These are phyloP conservation scores for Trichoderma endophyticum DNA, from an alignment of 2,329 filamentous ascomycete genomes.

Conservation along the genomic window DNA sequence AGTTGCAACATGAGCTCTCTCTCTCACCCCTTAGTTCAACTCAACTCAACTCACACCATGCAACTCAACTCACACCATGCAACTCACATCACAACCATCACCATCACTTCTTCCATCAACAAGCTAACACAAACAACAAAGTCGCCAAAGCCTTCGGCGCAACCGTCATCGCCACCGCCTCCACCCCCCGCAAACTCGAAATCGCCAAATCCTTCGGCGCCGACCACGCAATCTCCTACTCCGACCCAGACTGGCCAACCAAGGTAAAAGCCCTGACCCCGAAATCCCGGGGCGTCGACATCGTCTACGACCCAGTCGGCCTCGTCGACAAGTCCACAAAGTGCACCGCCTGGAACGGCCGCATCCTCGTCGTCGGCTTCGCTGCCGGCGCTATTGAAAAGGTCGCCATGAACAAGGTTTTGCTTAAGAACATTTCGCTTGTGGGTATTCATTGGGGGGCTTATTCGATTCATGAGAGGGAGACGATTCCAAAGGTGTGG, in stretches of 20 bases:
- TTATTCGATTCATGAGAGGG: slow-evolving; percentile 70
- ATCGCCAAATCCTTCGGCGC: slow-evolving; percentile 79
- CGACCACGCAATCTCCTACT: slow-evolving; percentile 79
- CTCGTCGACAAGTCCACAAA: slow-evolving; percentile 84
- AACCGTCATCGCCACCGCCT: slow-evolving; percentile 89
- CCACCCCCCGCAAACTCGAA: slow-evolving; percentile 72
- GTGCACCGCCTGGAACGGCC: slow-evolving; percentile 90
- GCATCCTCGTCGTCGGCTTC: slow-evolving; percentile 85
- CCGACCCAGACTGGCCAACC: slow-evolving; percentile 58
- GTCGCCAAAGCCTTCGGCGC: slow-evolving; percentile 89
- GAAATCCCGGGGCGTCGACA: slow-evolving; percentile 71
- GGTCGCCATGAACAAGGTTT: slow-evolving; percentile 84
- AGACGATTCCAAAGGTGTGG: slow-evolving; percentile 73
- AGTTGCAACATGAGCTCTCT: neutral
- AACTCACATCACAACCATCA: neutral
- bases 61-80: neutral
- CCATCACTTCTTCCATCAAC: neutral
- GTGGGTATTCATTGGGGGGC: slow-evolving; percentile 91
- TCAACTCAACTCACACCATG: neutral
- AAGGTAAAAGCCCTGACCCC: slow-evolving; percentile 76
- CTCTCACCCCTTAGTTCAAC: neutral
- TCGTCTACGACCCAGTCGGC: slow-evolving; percentile 93
- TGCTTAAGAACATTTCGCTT: slow-evolving; percentile 89
- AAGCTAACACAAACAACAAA: neutral
- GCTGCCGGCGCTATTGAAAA: slow-evolving; percentile 76